Evolutionary conservation across 306 rosid species (phyloP).

Genomic region (Trifolium pratense): DNA sequence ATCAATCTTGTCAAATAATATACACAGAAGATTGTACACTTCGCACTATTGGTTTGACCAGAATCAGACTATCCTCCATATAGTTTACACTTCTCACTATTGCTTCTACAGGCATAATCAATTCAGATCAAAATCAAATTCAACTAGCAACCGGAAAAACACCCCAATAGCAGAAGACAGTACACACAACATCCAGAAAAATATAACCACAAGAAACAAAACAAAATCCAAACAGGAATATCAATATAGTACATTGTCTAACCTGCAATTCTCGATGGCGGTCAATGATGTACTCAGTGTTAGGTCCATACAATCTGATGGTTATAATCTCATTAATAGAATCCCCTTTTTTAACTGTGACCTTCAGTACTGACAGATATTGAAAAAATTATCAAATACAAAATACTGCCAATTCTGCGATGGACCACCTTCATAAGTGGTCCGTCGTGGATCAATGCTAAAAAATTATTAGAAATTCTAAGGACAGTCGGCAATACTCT

Average conservation of each 20-base stretch:
- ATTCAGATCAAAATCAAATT: conserved; percentile 15
- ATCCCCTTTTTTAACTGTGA: conserved; percentile 61
- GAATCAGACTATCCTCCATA: neutral
- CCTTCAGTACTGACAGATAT: conserved; percentile 73
- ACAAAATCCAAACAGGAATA: neutral
- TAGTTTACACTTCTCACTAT: neutral
- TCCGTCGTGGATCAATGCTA: no score
- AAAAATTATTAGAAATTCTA: no score
- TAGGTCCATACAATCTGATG: conserved; percentile 83
- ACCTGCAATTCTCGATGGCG: conserved; percentile 93
- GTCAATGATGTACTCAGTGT: conserved; percentile 84
- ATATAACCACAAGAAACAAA: neutral
- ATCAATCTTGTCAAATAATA: neutral
- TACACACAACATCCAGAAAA: no score
- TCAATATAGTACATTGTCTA: conserved; percentile 17
- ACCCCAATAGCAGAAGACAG: neutral
- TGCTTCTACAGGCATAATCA: neutral
- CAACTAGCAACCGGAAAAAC: conserved; percentile 1
- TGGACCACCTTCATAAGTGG: no score
- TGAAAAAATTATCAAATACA: conserved; percentile 19
- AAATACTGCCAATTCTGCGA: neutral
- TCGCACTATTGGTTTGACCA: neutral
- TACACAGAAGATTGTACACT: neutral
- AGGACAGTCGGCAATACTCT: no score
- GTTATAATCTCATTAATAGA: conserved; percentile 55